Conservation (phyloP, 176 grass and related monocot genomes). For the Phoenix roebelenii region DNA sequence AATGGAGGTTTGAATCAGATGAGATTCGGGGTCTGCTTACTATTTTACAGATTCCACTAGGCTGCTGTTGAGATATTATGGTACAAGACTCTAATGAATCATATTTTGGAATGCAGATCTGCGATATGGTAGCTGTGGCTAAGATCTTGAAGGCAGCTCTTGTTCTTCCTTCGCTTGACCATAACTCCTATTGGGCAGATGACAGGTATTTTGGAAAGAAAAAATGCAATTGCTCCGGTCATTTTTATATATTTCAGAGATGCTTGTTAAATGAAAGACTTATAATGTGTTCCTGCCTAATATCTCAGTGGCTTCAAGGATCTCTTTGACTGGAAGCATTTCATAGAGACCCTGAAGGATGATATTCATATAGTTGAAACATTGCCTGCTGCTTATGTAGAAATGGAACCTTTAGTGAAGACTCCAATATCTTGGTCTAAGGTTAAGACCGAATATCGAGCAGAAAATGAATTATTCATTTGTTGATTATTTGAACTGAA, state of each 20-base stretch:
- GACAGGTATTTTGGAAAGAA: constrained; percentile 39
- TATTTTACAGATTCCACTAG: constrained; percentile 23
- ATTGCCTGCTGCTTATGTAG: constrained; percentile 48
- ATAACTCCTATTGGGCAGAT: constrained; percentile 99
- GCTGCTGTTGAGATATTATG: constrained; percentile 12
- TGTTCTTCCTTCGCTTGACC: constrained; percentile 96
- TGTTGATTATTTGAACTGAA: not conserved
- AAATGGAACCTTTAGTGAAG: constrained; percentile 68
- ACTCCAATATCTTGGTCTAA: constrained; percentile 98
- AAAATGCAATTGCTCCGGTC: no score
- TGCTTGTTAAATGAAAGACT: no score
- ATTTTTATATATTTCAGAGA: no score
- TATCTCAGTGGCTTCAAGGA: constrained; percentile 88
- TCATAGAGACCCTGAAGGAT: constrained; percentile 89
- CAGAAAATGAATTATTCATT: not conserved
- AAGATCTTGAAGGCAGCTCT: constrained; percentile 92
- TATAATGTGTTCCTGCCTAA: constrained; percentile 8
- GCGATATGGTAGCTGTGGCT: constrained; percentile 97
- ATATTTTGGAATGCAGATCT: constrained; percentile 66
- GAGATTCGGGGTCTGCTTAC: constrained; percentile 93
- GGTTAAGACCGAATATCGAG: constrained; percentile 34
- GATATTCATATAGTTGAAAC: constrained; percentile 92
- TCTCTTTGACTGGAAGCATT: constrained; percentile 95
- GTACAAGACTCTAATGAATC: constrained; percentile 12
- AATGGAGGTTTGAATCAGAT: constrained; percentile 99